Conservation (phyloP, 208 protist species). For the Crithidia thermophila region DNA sequence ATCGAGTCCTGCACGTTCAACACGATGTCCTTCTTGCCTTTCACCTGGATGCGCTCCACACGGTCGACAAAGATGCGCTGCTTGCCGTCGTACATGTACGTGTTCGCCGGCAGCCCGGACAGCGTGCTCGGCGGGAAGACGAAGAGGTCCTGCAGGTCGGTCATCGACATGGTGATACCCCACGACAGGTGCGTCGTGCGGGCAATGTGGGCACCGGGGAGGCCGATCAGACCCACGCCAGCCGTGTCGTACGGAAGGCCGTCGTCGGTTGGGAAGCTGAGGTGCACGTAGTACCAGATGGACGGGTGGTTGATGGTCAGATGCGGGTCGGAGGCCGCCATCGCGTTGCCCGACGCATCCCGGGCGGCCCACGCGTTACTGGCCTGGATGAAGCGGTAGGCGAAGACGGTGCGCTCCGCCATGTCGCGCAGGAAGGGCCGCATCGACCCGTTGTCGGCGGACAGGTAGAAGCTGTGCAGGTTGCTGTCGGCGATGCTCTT, state of each 20-base stretch:
- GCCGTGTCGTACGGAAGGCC: conserved; percentile 43
- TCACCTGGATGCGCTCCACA: conserved; percentile 51
- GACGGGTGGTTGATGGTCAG: conserved; percentile 58
- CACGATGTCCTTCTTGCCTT: conserved; percentile 50
- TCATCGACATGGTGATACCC: conserved; percentile 76
- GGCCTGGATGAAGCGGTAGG: conserved; percentile 44
- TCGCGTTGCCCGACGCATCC: conserved; percentile 33
- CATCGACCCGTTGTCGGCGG: conserved; percentile 1
- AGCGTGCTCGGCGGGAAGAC: conserved; percentile 38
- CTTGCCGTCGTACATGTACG: conserved; percentile 52
- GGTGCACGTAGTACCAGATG: conserved; percentile 62
- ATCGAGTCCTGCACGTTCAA: conserved; percentile 53
- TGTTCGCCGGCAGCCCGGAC: conserved; percentile 24
- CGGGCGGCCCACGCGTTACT: conserved; percentile 63
- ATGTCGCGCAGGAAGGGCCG: conserved; percentile 12
- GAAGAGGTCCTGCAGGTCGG: conserved; percentile 67
- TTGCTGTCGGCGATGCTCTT: conserved; percentile 9
- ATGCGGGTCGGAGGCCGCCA: conserved; percentile 65
- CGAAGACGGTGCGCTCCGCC: conserved; percentile 31
- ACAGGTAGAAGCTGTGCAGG: conserved; percentile 8
- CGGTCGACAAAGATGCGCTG: conserved; percentile 34
- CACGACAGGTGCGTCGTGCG: conserved; percentile 56
- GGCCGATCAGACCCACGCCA: conserved; percentile 45
- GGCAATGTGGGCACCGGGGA: conserved; percentile 64
- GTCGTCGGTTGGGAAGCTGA: conserved; percentile 44